Evolutionary conservation across 306 rosid genomes (phyloP), one percentile per base, ranked within the genome.

Genomic region (Begonia fuchsioides): DNA sequence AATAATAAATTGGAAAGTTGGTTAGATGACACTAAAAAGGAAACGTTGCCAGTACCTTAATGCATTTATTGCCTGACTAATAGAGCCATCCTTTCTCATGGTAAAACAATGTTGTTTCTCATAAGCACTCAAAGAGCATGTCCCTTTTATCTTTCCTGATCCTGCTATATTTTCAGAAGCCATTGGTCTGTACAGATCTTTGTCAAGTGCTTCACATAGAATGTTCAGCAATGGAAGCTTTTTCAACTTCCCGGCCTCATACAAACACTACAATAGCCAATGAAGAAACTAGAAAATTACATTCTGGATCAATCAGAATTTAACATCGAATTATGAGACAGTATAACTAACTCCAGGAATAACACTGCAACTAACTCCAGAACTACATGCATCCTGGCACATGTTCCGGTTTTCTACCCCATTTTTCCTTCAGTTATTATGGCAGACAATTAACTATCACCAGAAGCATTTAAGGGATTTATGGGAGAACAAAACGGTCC

Each of bases 181-280:
- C 55, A 49, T 49, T 57, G 66, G 51, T 15, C 41, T 68, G 71
- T 64, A 59, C 61, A 73, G 26, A 54, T 81, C 82, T 16, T 87
- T 79, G 79, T 77, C 68, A 52, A 90, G 87, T 12, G 63, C 83
- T 68, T 84, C 95, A 54, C 90, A 79, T 55, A 68, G 78, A 70
- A 90, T 66, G 72, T 90, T 95, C 50, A 90, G 70, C 60, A 90
- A 62, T 47, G 12, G 79, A 47, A 75, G 65, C 59, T 68, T 75
- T 56, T 64, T 56, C 49, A 60, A 66, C 63, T 81, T 90, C 68
- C 85, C 94, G 39, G 83, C 95, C 74, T 84, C 87, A 55, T 69
- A 71, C 47, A 90, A 80, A 75, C 97, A 90, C 97, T 90, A 84
- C 57, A 63, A 54, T 17, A 60, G 39, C 48, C 45, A 26, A 26